Percentiles rank a stretch among this genome's conserved stretches.
phyloP scores from a whole-genome alignment of 2,329 filamentous ascomycete species.

The Aspergillus sp. region DNA sequence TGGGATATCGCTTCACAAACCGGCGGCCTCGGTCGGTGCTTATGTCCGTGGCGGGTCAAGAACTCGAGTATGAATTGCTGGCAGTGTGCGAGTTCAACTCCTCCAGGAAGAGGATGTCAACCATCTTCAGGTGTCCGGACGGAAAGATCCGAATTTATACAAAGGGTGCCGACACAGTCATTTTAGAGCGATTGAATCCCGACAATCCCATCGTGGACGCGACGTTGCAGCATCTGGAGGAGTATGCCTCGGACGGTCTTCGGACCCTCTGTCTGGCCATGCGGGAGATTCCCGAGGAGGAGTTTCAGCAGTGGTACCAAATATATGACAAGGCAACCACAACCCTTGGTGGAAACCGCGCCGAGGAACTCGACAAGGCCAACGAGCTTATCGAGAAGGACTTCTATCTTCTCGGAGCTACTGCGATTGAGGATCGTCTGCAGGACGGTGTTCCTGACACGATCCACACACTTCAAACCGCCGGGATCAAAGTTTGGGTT shows the following conservation, averaged over 20 bases:
- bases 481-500: conserved; percentile 98
- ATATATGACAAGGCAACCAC: conserved; percentile 82
- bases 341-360: conserved; percentile 83
- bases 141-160: conserved; percentile 89
- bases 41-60: conserved; percentile 62
- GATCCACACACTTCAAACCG: conserved; percentile 91
- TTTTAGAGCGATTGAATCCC: conserved; percentile 75
- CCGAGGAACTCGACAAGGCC: conserved; percentile 93
- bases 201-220: conserved; percentile 79
- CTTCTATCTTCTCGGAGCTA: conserved; percentile 83
- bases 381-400: conserved; percentile 91
- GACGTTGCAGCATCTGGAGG: conserved; percentile 93
- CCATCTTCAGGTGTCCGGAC: conserved; percentile 92
- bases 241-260: conserved; percentile 92
- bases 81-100: conserved; percentile 99
- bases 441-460: conserved; percentile 98
- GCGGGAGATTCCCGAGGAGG: conserved; percentile 82
- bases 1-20: conserved; percentile 86
- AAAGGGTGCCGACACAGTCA: conserved; percentile 96
- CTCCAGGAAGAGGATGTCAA: conserved; percentile 93
- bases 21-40: conserved; percentile 83
- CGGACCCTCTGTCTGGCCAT: conserved; percentile 90
- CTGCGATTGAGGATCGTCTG: conserved; percentile 91
- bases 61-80: conserved; percentile 77
- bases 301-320: conserved; percentile 77